These are phyloP conservation scores for Oxytropis ochrocephala DNA, from an alignment of 306 rosid genomes.

Conservation along the genomic window DNA sequence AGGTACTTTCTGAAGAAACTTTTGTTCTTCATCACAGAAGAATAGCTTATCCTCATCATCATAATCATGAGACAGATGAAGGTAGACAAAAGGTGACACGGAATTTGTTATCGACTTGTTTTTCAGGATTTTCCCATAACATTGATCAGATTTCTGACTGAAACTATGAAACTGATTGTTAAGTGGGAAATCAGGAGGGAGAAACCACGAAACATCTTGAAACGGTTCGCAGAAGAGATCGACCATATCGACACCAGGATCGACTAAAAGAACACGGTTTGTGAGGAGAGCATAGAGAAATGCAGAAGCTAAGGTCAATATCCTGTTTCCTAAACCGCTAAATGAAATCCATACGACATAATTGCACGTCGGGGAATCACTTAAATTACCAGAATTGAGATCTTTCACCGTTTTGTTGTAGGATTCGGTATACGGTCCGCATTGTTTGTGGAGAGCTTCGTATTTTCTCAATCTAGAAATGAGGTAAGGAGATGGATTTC, in stretches of 20 bases:
- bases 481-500: constrained; percentile 52
- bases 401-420: constrained; percentile 44
- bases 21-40: constrained; percentile 64
- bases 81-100: constrained; percentile 35
- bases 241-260: constrained; percentile 66
- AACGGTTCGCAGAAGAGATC: constrained; percentile 68
- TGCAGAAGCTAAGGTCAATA: constrained; percentile 55
- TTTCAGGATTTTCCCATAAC: constrained; percentile 61
- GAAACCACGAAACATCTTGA: constrained; percentile 62
- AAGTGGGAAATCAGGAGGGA: constrained; percentile 55
- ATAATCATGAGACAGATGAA: constrained; percentile 68
- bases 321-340: constrained; percentile 74
- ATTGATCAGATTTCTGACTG: constrained; percentile 39
- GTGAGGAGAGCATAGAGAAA: constrained; percentile 72
- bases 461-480: constrained; percentile 52
- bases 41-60: constrained; percentile 54
- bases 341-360: constrained; percentile 65
- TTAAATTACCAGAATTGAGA: constrained; percentile 36
- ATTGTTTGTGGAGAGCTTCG: constrained; percentile 54
- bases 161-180: constrained; percentile 30
- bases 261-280: constrained; percentile 57
- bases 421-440: constrained; percentile 60
- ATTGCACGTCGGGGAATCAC: constrained; percentile 36
- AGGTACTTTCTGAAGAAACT: constrained; percentile 31
- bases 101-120: constrained; percentile 19